Base-by-base conservation (phyloP, 805 yeast genomes). In the Wickerhamomyces canadensis region DNA sequence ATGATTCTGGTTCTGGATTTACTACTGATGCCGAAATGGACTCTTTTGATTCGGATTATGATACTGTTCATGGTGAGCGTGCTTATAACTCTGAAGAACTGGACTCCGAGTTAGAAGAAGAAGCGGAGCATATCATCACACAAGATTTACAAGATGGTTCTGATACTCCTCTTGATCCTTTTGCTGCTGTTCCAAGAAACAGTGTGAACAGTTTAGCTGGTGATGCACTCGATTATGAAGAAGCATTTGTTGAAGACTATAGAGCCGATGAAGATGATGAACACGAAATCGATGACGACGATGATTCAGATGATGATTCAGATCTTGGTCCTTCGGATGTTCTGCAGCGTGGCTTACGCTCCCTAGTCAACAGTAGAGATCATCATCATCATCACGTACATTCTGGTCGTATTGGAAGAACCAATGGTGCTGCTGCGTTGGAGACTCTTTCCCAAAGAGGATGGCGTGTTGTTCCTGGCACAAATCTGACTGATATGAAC, bases 241-340 rank as follows among this genome's bases (percentile, higher is more conserved):
- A 48, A 5, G 62, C n/a, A n/a, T n/a, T 54, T 5, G 55, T 55
- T 10, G 64, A 54, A 4, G 52, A 38, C 10, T 54, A 42, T 19
- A 58, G 36, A 15, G 31, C 36, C 31, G 51, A 35, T 13, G 48
- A 47, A 12, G 51, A 43, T 19, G 52, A 43, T 17, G 56, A 49
- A 4, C 37, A 42, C n/a, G 57, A 41, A 3, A 46, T 43, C 14
- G 28, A 38, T 35, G 45, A 34, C n/a, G 44, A 37, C 14, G 48
- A 38, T 12, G 45, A 40, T 2, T 41, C 33, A 8, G 58, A 44
- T 28, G 47, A 39, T 15, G 47, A 33, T 5, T 40, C 40, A 7
- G 44, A 33, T 3, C 26, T 33, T 14, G 53, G 41, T 22, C 47
- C 41, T 13, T 36, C 25, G 2, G 36, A 34, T 24, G 7, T 17